These are phyloP conservation scores for Forsythia suspensa DNA, from an alignment of 257 asterid species.

Conservation along the genomic window DNA sequence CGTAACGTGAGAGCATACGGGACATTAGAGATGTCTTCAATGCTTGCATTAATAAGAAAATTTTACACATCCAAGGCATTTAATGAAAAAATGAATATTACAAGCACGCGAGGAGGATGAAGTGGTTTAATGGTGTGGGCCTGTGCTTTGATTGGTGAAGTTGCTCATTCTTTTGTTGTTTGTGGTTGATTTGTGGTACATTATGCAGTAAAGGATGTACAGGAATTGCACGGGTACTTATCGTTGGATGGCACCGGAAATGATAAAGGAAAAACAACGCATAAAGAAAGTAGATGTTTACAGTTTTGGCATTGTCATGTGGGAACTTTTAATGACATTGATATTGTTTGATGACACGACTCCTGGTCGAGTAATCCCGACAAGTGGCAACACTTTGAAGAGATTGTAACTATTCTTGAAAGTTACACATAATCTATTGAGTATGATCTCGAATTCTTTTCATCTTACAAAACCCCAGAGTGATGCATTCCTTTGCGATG, in stretches of 20 bases:
- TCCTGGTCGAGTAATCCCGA: constrained; percentile 88
- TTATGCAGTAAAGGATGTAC: constrained; percentile 10
- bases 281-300: constrained; percentile 94
- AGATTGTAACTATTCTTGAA: constrained; percentile 67
- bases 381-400: constrained; percentile 81
- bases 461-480: constrained; percentile 40
- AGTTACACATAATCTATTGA: constrained; percentile 53
- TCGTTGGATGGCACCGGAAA: constrained; percentile 99
- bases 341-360: constrained; percentile 89
- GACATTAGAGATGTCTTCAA: no score
- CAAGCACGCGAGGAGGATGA: no score
- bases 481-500: constrained; percentile 41
- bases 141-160: no score
- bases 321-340: constrained; percentile 96
- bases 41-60: no score
- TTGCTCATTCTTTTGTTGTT: neutral
- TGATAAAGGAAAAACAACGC: constrained; percentile 88
- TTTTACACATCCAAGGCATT: no score
- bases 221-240: constrained; percentile 94
- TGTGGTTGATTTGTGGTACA: neutral
- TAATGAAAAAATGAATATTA: no score
- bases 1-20: no score
- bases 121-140: no score
- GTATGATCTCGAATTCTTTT: constrained; percentile 68
- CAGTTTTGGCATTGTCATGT: constrained; percentile 80